phyloP scores from a whole-genome alignment of 306 rosid species.

The Sphenostylis stenocarpa region DNA sequence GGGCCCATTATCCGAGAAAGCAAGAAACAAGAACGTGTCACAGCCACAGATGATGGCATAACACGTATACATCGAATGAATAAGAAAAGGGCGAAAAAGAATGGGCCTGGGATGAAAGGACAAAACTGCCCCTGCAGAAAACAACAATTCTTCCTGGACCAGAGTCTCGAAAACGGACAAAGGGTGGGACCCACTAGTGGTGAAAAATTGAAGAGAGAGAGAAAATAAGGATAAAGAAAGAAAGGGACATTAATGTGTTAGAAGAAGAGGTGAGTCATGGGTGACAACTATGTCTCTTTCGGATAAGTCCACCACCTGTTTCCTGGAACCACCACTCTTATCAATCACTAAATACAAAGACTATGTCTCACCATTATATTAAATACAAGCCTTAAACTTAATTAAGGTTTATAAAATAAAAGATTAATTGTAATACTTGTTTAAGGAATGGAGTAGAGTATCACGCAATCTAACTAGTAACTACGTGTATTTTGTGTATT shows the following conservation, averaged over 20 bases:
- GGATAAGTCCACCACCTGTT: constrained; percentile 61
- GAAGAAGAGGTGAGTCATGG: constrained; percentile 20
- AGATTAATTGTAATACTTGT: no score
- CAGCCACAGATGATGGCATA: not conserved
- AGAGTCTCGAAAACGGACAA: constrained; percentile 15
- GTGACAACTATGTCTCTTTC: constrained; percentile 1
- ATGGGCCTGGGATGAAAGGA: not conserved
- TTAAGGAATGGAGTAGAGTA: not conserved
- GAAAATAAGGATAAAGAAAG: not conserved
- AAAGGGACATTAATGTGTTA: not conserved
- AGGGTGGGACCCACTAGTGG: constrained; percentile 28
- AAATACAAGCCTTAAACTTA: no score
- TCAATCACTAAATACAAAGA: no score
- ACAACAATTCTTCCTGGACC: constrained; percentile 3
- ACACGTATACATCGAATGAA: not conserved
- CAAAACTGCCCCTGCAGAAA: constrained; percentile 10
- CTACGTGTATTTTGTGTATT: not conserved
- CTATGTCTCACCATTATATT: no score
- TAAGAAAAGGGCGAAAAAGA: not conserved
- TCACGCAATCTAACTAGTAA: no score
- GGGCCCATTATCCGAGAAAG: not conserved
- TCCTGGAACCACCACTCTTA: constrained; percentile 5
- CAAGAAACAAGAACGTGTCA: constrained; percentile 13
- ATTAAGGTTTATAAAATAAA: no score
- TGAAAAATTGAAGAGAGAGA: constrained; percentile 5